phyloP scores from a whole-genome alignment of 129 eudicot genomes.

The Oenanthe sinensis region DNA sequence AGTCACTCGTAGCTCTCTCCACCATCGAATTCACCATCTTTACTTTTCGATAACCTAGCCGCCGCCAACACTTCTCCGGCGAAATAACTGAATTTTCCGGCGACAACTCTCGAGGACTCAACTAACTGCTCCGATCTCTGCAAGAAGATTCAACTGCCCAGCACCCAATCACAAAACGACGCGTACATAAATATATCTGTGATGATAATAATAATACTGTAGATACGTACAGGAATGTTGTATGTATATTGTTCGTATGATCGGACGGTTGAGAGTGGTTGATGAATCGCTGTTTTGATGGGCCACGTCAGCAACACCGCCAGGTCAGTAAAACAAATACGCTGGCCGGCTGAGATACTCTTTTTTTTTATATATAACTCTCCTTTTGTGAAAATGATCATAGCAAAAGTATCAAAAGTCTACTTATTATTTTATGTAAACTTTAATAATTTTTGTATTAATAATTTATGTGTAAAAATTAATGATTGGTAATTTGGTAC shows the following conservation, averaged over 20 bases:
- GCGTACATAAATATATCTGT: neutral
- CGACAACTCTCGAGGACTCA: neutral
- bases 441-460: too few species aligned
- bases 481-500: too few species aligned
- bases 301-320: slow-evolving; percentile 9
- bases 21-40: slow-evolving; percentile 81
- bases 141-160: neutral
- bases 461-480: too few species aligned
- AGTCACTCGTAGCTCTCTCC: slow-evolving; percentile 69
- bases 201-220: too few species aligned
- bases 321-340: neutral
- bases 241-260: neutral
- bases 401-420: too few species aligned
- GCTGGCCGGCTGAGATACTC: neutral
- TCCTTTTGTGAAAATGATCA: too few species aligned
- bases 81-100: neutral
- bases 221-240: neutral
- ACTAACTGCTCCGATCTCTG: neutral
- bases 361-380: neutral
- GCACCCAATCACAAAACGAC: slow-evolving; percentile 1
- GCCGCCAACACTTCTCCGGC: slow-evolving; percentile 9
- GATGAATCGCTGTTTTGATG: neutral
- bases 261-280: slow-evolving; percentile 2
- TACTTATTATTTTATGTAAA: too few species aligned
- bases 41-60: neutral